Evolutionary conservation across 1,284 basidiomycete genomes (phyloP), one percentile per base, ranked within the genome.

Genomic region (Afroboletus lepidellus): DNA sequence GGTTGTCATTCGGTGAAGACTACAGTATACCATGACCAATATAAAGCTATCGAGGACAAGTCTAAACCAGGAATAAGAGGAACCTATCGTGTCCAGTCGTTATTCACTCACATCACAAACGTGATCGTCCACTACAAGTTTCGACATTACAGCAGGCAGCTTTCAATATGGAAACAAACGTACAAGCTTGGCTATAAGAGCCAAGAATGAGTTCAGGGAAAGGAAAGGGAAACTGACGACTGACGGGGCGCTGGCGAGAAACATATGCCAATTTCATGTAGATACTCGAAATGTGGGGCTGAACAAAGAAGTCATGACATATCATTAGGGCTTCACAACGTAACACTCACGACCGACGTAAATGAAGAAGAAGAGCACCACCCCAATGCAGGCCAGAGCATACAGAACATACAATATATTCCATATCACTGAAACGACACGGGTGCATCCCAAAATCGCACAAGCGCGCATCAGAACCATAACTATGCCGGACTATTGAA

Each of bases 381-480:
- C 7, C 3, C 30, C 42, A 20, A 61, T 20, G 5, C 59, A 3
- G 11, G 5, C 16, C 3, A 48, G 0, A 5, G 41, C 39, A n/a
- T 58, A 68, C 7, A 61, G 2, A 15, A 48, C 3, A 36, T 65
- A 68, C 5, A 58, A 1, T 15, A 8, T 8, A 18, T 27, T 50
- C 25, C 30, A 25, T 3, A n/a, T 12, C 11, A 30, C 8, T 16
- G 16, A 11, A 29, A 53, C 16, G 7, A 44, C 37, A 16, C 32
- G 64, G 8, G 29, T 50, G 44, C 33, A 62, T 42, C 54, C 29
- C 21, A 53, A 27, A 38, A 65, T 44, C 15, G 63, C 55, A 47
- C 60, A 61, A 8, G 60, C 42, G 7, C 64, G 64, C 42, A 65
- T 48, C 5, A 54, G 42, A n/a, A 63, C 66, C 41, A 67, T 51